Percentiles rank a stretch among this genome's conserved stretches.
Evolutionary conservation across 352 stramenopile species (phyloP).

Genomic region (Globisporangium uncinulatum): DNA sequence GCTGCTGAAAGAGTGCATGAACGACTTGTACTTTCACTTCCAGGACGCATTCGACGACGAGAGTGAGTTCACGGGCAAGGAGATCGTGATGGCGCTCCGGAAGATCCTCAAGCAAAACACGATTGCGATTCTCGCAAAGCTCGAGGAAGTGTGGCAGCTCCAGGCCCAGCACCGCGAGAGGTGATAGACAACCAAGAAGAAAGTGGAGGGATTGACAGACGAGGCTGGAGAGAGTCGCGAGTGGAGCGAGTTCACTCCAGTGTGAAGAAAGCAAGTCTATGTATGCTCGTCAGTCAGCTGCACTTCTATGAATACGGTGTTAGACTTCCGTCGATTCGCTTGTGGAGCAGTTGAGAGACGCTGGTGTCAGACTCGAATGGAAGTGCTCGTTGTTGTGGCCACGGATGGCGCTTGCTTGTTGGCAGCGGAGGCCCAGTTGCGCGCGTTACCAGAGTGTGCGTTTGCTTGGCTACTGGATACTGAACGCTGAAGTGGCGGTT

Average conservation of each 20-base stretch:
- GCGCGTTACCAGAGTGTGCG: constrained; percentile 5
- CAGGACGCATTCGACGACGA: constrained; percentile 83
- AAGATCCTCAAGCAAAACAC: constrained; percentile 86
- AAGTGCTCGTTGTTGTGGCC: not conserved
- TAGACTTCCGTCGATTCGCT: no score
- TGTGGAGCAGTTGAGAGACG: no score
- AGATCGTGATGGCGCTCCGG: constrained; percentile 75
- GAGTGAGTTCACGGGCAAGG: constrained; percentile 74
- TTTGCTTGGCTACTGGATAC: not conserved
- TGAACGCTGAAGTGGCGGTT: not conserved
- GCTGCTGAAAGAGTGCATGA: constrained; percentile 83
- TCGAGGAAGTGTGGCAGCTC: constrained; percentile 69
- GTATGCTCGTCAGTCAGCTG: no score
- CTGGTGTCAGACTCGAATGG: not conserved
- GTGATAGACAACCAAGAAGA: not conserved
- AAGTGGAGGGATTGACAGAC: not conserved
- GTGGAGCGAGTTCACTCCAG: no score
- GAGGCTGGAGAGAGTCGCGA: no score
- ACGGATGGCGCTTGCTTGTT: not conserved
- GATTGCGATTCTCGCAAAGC: constrained; percentile 63
- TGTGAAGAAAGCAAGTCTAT: no score
- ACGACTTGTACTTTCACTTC: constrained; percentile 86
- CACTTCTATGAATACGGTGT: no score
- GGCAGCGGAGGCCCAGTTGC: not conserved
- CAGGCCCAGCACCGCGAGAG: constrained; percentile 22